A percentile compares a stretch with the other conserved stretches of the same genome.
Evolutionary conservation across 768 basidiomycete species (phyloP).

Genomic region (Termitomyces heimii): DNA sequence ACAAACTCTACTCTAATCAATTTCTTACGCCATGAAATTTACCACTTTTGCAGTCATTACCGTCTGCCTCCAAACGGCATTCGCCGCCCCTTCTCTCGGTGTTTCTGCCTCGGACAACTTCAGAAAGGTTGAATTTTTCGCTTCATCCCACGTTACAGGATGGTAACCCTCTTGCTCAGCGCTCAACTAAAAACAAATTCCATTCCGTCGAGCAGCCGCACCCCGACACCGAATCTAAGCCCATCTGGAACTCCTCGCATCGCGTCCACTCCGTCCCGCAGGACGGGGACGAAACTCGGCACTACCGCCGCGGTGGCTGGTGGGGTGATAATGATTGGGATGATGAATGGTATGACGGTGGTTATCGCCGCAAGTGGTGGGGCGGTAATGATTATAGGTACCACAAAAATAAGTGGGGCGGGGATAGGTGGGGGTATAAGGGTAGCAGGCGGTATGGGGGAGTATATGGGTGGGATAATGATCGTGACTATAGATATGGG

Average conservation of each 20-base stretch:
- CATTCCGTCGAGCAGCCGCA: background rate
- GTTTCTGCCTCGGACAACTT: background rate
- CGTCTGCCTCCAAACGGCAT: background rate
- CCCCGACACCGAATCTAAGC: too few relatives aligned
- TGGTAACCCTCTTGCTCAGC: background rate
- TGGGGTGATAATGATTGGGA: background rate
- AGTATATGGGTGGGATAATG: background rate
- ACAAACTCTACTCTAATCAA: too few relatives aligned
- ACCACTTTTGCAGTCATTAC: background rate
- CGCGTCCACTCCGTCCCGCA: background rate
- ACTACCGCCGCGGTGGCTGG: background rate
- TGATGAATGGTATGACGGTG: background rate
- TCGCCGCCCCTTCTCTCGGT: background rate
- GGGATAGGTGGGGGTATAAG: background rate
- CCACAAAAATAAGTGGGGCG: background rate
- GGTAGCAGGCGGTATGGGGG: background rate
- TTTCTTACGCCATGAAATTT: background rate
- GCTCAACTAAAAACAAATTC: background rate
- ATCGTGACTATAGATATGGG: background rate
- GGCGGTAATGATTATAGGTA: background rate
- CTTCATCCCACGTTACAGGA: rapidly evolving
- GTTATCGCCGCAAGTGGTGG: background rate
- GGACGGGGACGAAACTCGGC: background rate
- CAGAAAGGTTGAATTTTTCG: background rate
- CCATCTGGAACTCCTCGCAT: background rate